Evolutionary conservation across 331 rosid species (phyloP), one percentile per base, ranked within the genome.

Genomic region (Malus hybrid): DNA sequence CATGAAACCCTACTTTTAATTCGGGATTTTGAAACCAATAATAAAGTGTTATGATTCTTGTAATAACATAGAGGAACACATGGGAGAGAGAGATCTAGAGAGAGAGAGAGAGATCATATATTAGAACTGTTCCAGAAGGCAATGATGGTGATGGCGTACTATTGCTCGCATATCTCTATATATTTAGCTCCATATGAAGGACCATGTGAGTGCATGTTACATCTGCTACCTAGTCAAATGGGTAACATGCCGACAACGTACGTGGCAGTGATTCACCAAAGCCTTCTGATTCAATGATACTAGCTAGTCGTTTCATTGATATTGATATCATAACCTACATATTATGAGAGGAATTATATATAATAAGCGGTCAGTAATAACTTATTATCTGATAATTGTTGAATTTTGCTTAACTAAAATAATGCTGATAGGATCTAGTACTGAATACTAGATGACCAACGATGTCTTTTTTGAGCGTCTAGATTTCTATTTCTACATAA

Each of bases 211-310:
- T 39, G 46, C 46, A 39, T 27, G 71, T 65, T 71, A 50, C 27
- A 48, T 60, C 39, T 46, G 48, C 70, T 75, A 68, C 79, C 80
- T 33, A 72, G 75, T 82, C 83, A 48, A 71, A 70, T 70, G 16
- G 73, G 76, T 61, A 48, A 44, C n/a, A 27, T 52, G 82, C 83
- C 78, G 80, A 78, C 83, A 82, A 4, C 46, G 34, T 67, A 71
- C 73, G 76, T 83, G 83, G 60, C 67, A 6, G 29, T 69, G 73
- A 82, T 36, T 61, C 81, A 29, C 65, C 48, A 15, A 16, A 14
- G 22, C 32, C 19, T 10, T 50, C 7, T 6, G 24, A 48, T 67
- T 59, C 13, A 61, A 57, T 81, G 71, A 28, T 71, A 33, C 48
- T 19, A 11, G 31, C 29, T 39, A 2, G 46, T 65, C 46, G 7